Percentiles rank a stretch among this genome's conserved stretches.
These are phyloP conservation scores for Penicillium herquei DNA, from an alignment of 495 filamentous ascomycete genomes.

Conservation along the genomic window DNA sequence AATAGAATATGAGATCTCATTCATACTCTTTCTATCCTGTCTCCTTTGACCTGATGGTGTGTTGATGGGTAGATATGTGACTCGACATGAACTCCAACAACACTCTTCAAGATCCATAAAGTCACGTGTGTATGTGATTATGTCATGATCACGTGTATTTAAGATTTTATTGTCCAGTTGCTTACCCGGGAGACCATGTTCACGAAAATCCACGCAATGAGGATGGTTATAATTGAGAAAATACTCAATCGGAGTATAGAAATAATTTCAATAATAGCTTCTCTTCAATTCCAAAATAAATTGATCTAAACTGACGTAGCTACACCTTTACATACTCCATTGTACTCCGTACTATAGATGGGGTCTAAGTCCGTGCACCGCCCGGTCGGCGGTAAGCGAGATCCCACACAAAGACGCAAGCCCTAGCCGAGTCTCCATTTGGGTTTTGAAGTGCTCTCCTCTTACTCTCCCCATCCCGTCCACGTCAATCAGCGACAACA, in stretches of 20 bases:
- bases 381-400: slow-evolving; percentile 41
- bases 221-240: too few relatives aligned
- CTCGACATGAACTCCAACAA: too few relatives aligned
- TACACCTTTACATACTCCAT: background rate
- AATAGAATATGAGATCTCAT: background rate
- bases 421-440: slow-evolving; percentile 40
- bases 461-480: slow-evolving; percentile 28
- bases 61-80: background rate
- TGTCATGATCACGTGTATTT: slow-evolving; percentile 25
- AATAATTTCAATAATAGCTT: background rate
- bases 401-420: slow-evolving; percentile 45
- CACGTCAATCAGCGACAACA: slow-evolving; percentile 43
- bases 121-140: background rate
- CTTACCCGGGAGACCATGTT: background rate
- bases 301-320: slow-evolving; percentile 1
- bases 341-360: background rate
- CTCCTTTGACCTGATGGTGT: too few relatives aligned
- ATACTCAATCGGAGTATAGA: too few relatives aligned
- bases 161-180: background rate
- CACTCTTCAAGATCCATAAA: background rate
- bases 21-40: background rate
- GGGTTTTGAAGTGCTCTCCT: slow-evolving; percentile 26
- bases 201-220: too few relatives aligned
- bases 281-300: background rate
- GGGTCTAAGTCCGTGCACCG: slow-evolving; percentile 23